phyloP scores from a whole-genome alignment of 495 filamentous ascomycete species.

The Astrocystis sublimbata region DNA sequence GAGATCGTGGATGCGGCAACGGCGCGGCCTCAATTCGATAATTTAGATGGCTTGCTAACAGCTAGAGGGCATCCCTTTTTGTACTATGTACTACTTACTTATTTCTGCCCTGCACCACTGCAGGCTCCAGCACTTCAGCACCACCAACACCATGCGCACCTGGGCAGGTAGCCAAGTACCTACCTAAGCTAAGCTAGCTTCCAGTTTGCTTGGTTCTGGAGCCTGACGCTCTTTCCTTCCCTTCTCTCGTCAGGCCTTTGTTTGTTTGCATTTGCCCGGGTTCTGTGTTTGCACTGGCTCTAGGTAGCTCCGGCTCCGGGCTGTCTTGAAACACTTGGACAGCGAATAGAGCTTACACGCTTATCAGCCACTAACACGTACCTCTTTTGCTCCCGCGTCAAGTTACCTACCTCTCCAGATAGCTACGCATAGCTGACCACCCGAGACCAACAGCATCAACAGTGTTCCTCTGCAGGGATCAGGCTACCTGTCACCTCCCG shows the following conservation, averaged over 20 bases:
- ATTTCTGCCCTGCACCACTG: background rate
- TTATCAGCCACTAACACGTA: slow-evolving; percentile 5
- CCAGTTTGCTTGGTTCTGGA: background rate
- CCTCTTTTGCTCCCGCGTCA: slow-evolving; percentile 10
- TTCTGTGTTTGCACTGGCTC: too few species aligned
- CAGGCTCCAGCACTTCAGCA: too few species aligned
- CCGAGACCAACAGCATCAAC: too few species aligned
- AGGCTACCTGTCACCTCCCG: slow-evolving; percentile 24
- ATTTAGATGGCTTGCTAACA: slow-evolving; percentile 1
- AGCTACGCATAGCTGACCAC: too few species aligned
- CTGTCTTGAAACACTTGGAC: background rate
- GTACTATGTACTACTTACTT: background rate
- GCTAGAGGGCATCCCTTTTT: background rate
- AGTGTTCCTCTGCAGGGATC: slow-evolving; percentile 23
- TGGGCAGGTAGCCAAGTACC: too few species aligned
- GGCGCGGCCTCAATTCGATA: background rate
- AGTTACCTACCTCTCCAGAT: slow-evolving; percentile 28
- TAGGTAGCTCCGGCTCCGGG: background rate
- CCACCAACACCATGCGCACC: too few species aligned
- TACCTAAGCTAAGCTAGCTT: background rate
- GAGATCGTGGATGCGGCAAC: slow-evolving; percentile 2
- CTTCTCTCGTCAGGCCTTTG: background rate
- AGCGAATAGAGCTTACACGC: slow-evolving; percentile 1
- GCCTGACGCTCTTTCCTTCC: background rate
- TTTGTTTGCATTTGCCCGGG: background rate